Percentiles rank a stretch among this genome's conserved stretches.
phyloP scores from a whole-genome alignment of 2,329 filamentous ascomycete species.

The Arthrobotrys megalospora region DNA sequence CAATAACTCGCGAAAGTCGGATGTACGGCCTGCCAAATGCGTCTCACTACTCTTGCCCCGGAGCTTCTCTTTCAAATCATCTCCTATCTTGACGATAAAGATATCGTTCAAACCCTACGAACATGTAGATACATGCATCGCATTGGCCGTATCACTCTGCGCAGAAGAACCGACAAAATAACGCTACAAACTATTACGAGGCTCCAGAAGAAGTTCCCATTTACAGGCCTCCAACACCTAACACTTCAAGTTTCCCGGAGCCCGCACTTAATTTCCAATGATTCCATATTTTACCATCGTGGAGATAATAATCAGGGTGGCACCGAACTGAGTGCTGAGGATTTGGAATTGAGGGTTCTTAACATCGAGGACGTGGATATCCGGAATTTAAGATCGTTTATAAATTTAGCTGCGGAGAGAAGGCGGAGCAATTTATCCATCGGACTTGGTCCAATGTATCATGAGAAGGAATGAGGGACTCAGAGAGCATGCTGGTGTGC shows the following conservation, averaged over 20 bases:
- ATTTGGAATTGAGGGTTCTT: background rate
- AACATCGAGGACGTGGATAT: background rate
- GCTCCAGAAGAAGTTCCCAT: background rate
- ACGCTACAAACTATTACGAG: background rate
- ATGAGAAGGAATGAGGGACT: background rate
- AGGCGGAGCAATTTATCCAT: background rate
- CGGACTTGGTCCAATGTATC: constrained; percentile 1
- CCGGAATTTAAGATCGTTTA: background rate
- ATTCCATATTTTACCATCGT: no score
- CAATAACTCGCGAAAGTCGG: no score
- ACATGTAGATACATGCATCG: background rate
- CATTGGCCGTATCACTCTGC: background rate
- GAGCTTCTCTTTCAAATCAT: background rate
- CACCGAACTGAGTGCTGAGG: background rate
- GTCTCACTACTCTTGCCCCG: background rate
- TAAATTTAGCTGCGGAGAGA: background rate
- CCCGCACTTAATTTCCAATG: no score
- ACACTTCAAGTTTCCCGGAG: background rate
- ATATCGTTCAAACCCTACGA: background rate
- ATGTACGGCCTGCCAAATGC: no score
- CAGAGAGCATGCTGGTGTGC: background rate
- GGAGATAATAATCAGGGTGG: background rate
- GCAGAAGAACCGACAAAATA: background rate
- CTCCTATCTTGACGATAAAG: background rate
- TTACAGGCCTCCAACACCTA: background rate